Evolutionary conservation across 176 grass and related monocot species (phyloP).

Genomic region (Hyparrhenia diplandra): DNA sequence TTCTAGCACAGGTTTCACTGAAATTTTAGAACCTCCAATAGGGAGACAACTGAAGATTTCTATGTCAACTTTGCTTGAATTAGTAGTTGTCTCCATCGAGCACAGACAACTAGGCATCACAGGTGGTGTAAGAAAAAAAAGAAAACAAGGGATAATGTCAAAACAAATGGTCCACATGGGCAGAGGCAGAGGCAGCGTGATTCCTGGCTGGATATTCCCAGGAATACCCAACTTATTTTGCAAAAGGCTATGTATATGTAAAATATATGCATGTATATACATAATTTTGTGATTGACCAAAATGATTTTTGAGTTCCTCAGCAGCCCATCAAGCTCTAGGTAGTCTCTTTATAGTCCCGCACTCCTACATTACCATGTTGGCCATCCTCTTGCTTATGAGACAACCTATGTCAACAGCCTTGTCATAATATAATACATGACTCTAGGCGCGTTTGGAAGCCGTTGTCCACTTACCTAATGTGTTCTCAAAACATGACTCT

Average conservation of each 20-base stretch:
- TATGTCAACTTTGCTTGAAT: conserved; percentile 14
- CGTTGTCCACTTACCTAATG: not conserved
- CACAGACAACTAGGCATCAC: not conserved
- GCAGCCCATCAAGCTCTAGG: not conserved
- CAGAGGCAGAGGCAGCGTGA: not conserved
- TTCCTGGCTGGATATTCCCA: not conserved
- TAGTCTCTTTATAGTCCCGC: not conserved
- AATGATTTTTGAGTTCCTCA: not conserved
- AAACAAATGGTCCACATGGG: not conserved
- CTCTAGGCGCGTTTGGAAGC: not conserved
- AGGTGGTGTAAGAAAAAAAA: conserved; percentile 3
- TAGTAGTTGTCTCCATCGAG: not conserved
- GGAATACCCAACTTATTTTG: not conserved
- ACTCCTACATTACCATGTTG: not conserved
- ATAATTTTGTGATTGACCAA: not conserved
- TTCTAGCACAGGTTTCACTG: not conserved
- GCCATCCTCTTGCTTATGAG: not conserved
- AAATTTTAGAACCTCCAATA: not conserved
- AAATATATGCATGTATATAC: too few relatives aligned
- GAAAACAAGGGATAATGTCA: not conserved
- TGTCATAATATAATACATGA: not conserved
- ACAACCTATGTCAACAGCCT: not conserved
- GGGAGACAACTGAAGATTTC: not conserved
- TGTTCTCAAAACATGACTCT: not conserved
- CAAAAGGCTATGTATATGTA: not conserved